Percentiles rank a stretch among this genome's conserved stretches.
phyloP scores from a whole-genome alignment of 768 basidiomycete species.

The Suillus brevipes region DNA sequence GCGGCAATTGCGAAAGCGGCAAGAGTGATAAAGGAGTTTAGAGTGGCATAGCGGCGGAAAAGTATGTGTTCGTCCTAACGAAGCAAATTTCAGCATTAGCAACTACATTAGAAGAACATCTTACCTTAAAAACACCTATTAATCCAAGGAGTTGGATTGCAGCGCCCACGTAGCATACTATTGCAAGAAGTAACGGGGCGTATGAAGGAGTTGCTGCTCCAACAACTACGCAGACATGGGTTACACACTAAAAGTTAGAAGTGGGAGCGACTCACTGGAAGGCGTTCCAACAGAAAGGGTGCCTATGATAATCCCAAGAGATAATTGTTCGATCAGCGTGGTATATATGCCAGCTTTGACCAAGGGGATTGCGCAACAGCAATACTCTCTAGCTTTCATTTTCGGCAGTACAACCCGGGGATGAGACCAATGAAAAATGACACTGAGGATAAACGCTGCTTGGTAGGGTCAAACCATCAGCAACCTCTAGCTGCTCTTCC shows the following conservation, averaged over 20 bases:
- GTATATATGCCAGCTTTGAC: conserved; percentile 89
- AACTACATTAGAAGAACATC: conserved; percentile 15
- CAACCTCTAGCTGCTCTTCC: background rate
- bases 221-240: conserved; percentile 56
- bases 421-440: background rate
- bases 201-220: conserved; percentile 82
- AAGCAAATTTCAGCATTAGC: conserved; percentile 8
- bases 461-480: too few species aligned
- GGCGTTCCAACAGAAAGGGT: conserved; percentile 78
- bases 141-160: conserved; percentile 82
- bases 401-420: conserved; percentile 1
- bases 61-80: conserved; percentile 63
- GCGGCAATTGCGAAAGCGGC: conserved; percentile 76
- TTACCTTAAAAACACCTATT: conserved; percentile 76
- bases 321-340: conserved; percentile 74
- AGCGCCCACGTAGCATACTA: conserved; percentile 75
- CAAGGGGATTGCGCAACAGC: conserved; percentile 90
- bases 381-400: conserved; percentile 85
- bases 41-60: conserved; percentile 66
- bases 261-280: conserved; percentile 52
- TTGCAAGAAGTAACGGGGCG: conserved; percentile 71
- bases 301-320: conserved; percentile 64
- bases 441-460: background rate
- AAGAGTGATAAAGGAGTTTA: conserved; percentile 56
- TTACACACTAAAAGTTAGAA: background rate